Evolutionary conservation across 2,329 filamentous ascomycete genomes (phyloP).

Genomic region (Colletotrichum brevisporum): DNA sequence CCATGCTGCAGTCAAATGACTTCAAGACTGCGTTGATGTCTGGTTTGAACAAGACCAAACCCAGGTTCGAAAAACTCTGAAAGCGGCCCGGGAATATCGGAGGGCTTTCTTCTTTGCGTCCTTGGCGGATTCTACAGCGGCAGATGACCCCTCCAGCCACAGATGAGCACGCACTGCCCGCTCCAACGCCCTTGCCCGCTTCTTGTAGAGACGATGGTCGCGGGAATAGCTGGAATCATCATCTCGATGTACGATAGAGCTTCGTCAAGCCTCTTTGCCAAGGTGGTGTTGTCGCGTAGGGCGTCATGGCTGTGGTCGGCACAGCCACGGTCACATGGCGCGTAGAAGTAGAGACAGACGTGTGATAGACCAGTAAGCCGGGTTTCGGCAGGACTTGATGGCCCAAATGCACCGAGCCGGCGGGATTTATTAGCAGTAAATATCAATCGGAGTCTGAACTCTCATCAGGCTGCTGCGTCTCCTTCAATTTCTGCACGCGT

Average conservation of each 20-base stretch:
- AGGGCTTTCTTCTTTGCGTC: too few species aligned
- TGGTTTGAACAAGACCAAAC: conserved; percentile 82
- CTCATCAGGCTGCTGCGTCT: conserved; percentile 65
- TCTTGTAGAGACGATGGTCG: background rate
- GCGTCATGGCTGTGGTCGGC: conserved; percentile 4
- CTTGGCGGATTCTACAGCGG: background rate
- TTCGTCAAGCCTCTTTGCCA: background rate
- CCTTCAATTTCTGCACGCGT: conserved; percentile 60
- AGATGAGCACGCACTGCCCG: background rate
- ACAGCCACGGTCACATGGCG: conserved; percentile 18
- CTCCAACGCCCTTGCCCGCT: background rate
- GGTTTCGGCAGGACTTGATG: background rate
- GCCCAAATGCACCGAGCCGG: background rate
- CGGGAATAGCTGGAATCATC: background rate
- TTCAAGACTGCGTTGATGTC: conserved; percentile 81
- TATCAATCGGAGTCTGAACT: conserved; percentile 66
- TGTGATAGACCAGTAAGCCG: conserved; percentile 4
- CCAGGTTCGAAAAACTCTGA: conserved; percentile 88
- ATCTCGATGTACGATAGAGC: conserved; percentile 4
- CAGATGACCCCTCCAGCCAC: background rate
- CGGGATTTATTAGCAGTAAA: background rate
- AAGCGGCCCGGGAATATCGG: background rate
- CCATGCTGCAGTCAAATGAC: conserved; percentile 85
- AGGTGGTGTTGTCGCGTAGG: background rate
- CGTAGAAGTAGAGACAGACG: background rate